Evolutionary conservation across 1,284 basidiomycete species (phyloP), one percentile per base, ranked within the genome.

Genomic region (Schizopora paradoxa): DNA sequence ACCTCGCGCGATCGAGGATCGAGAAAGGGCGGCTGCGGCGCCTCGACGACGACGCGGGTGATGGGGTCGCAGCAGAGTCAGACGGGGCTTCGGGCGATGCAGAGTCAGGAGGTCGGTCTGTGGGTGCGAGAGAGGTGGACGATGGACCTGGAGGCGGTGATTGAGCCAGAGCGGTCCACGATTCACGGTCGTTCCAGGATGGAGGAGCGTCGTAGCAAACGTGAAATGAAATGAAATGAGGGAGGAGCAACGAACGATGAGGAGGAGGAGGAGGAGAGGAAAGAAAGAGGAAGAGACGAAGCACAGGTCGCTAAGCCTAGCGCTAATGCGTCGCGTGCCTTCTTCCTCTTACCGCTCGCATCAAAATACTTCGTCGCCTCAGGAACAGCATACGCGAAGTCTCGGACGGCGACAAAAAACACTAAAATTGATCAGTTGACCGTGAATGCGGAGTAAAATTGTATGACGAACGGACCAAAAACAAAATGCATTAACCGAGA

Each of bases 21-120:
- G 28, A 1, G 18, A 47, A 28, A 7, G 39, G 45, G n/a, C 31
- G 45, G 41, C 25, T 41, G 25, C 41, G 41, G 34, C 40, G n/a
- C n/a, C n/a, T n/a, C n/a, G 46, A 28, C 40, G 46, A n/a, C 33
- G 31, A n/a, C 13, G 45, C 26, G 27, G 31, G 29, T 16, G 44
- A 39, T 31, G 44, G 21, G 5, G 41, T 10, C 41, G 41, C 22
- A 14, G 29, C 2, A 23, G 40, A 23, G 22, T 27, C 6, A 14
- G 40, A 6, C 6, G 22, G 14, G 25, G 23, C 11, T 10, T 10
- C 5, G 10, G 16, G 42, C 34, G 41, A 31, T 34, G 36, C 21
- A 16, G n/a, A 35, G 42, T 21, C 13, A 18, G 13, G 27, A 6
- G 19, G 13, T 19, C 16, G 21, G 19, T n/a, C n/a, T n/a, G n/a